Percentiles rank a stretch among this genome's conserved stretches.
phyloP scores from a whole-genome alignment of 2,329 filamentous ascomycete genomes.

The Talaromyces albobiverticillius region DNA sequence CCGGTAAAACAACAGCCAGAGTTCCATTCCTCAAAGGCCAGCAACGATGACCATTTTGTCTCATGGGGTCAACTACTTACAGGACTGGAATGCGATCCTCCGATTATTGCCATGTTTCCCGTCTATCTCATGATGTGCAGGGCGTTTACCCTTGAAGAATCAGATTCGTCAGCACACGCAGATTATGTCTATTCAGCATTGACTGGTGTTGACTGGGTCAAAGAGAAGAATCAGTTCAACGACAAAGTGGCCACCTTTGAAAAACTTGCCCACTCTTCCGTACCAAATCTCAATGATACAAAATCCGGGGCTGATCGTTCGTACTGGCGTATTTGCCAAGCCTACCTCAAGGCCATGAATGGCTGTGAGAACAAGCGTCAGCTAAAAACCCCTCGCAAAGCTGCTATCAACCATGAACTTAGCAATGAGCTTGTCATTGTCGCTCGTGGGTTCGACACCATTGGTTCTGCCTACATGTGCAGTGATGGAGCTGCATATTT shows the following conservation, averaged over 20 bases:
- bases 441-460: not conserved
- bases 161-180: not conserved
- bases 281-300: not conserved
- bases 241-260: not conserved
- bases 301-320: no score
- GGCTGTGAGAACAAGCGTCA: not conserved
- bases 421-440: not conserved
- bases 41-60: not conserved
- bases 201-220: constrained; percentile 3
- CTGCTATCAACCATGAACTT: not conserved
- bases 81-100: not conserved
- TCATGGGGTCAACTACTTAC: not conserved
- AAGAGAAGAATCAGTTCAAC: not conserved
- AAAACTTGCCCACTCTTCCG: not conserved
- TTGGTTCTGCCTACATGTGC: constrained; percentile 2
- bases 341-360: constrained; percentile 2
- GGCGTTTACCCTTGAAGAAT: constrained; percentile 5
- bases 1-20: not conserved
- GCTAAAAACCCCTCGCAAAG: not conserved
- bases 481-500: constrained; percentile 5
- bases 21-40: not conserved
- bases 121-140: constrained; percentile 1
- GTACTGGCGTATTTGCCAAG: constrained; percentile 2
- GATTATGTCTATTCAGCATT: constrained; percentile 3
- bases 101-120: not conserved